A percentile compares a stretch with the other conserved stretches of the same genome.
Conservation (phyloP, 129 eudicot species). For the Solidago caesia region DNA sequence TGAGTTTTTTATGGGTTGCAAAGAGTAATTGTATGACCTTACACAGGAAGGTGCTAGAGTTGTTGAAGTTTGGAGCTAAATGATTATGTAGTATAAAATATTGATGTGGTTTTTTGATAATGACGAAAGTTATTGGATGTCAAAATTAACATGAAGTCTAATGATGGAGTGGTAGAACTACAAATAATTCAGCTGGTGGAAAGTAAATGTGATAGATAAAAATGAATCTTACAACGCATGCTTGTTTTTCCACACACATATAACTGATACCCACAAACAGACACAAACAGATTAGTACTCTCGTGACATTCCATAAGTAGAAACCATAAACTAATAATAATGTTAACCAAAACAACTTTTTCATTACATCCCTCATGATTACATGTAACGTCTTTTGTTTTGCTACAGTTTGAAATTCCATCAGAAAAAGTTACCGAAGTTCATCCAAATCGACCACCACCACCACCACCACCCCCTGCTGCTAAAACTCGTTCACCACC, state of each 20-base stretch:
- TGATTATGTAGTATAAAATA: too few relatives aligned
- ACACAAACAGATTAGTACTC: background rate
- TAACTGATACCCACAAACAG: background rate
- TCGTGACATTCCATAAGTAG: background rate
- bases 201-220: background rate
- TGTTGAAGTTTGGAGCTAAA: background rate
- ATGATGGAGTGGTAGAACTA: background rate
- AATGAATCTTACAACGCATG: background rate
- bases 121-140: background rate
- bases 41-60: background rate
- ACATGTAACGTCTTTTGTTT: background rate
- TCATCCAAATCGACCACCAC: constrained; percentile 77
- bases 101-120: background rate
- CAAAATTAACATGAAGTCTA: background rate
- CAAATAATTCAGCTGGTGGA: background rate
- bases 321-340: background rate
- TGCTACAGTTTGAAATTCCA: constrained; percentile 74
- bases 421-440: constrained; percentile 54
- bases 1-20: background rate
- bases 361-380: background rate
- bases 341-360: background rate
- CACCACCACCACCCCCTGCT: constrained; percentile 45
- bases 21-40: background rate
- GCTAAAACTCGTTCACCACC: constrained; percentile 34
- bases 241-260: background rate